Conservation (phyloP, 148 eudicot genomes). For the Limonium bicolor region DNA sequence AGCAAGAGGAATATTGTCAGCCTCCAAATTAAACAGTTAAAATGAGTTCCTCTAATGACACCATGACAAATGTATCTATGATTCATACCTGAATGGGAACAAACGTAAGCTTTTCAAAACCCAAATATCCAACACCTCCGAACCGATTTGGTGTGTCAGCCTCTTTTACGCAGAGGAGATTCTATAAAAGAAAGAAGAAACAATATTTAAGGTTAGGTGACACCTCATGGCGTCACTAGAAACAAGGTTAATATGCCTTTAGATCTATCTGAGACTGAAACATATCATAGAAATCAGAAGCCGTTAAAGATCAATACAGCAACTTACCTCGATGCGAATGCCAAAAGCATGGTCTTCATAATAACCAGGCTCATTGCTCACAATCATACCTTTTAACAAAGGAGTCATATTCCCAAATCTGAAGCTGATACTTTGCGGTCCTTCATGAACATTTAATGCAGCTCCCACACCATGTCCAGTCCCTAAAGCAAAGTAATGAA, state of each 20-base stretch:
- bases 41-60: not conserved
- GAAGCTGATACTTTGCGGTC: conserved; percentile 92
- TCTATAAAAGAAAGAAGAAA: conserved; percentile 35
- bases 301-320: too few relatives aligned
- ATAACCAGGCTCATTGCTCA: conserved; percentile 98
- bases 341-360: conserved; percentile 97
- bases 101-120: conserved; percentile 92
- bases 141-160: conserved; percentile 73
- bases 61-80: not conserved
- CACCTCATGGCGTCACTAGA: too few relatives aligned
- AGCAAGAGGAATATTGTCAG: not conserved
- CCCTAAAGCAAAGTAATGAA: too few relatives aligned
- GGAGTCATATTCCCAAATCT: conserved; percentile 86
- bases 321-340: conserved; percentile 91
- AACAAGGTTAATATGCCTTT: too few relatives aligned
- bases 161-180: conserved; percentile 82
- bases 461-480: conserved; percentile 99
- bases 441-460: conserved; percentile 95
- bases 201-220: not conserved
- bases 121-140: conserved; percentile 74
- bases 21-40: not conserved
- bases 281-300: not conserved
- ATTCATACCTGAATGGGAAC: conserved; percentile 79
- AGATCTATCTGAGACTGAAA: too few relatives aligned
- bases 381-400: conserved; percentile 87